Evolutionary conservation across 1,284 basidiomycete genomes (phyloP).

Genomic region (Malassezia nana): DNA sequence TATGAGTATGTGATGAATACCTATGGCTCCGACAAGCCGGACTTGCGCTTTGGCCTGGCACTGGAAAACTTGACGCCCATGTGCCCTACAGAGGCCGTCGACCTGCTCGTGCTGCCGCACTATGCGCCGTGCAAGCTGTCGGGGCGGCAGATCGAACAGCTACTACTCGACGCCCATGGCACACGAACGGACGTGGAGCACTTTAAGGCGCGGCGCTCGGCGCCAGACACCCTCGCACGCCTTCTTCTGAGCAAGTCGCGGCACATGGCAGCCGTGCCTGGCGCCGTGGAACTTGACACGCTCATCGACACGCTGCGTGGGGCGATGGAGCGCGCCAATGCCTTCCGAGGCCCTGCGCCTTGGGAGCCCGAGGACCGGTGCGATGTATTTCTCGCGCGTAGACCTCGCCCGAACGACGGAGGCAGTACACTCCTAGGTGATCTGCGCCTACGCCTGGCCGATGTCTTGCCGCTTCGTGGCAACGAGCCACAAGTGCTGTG

Average conservation of each 20-base stretch:
- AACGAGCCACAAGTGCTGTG: slow-evolving; percentile 71
- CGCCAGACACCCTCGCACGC: slow-evolving; percentile 23
- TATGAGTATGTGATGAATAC: slow-evolving; percentile 14
- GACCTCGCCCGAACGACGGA: slow-evolving; percentile 54
- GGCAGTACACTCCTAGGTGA: slow-evolving; percentile 73
- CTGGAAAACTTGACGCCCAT: slow-evolving; percentile 25
- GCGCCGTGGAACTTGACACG: slow-evolving; percentile 21
- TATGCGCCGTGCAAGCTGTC: slow-evolving; percentile 15
- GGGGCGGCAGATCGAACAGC: slow-evolving; percentile 24
- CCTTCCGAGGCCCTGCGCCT: slow-evolving; percentile 27
- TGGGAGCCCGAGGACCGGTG: slow-evolving; percentile 49
- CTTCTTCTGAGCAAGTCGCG: slow-evolving; percentile 32
- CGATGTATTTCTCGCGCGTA: slow-evolving; percentile 22
- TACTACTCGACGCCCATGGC: slow-evolving; percentile 21
- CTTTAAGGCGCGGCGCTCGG: slow-evolving; percentile 20
- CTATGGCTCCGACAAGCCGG: slow-evolving; percentile 91
- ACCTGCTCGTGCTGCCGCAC: slow-evolving; percentile 14
- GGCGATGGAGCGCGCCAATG: slow-evolving; percentile 50
- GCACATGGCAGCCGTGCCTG: slow-evolving; percentile 9
- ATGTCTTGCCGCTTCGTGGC: slow-evolving; percentile 51
- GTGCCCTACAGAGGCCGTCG: slow-evolving; percentile 10
- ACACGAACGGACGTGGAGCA: slow-evolving; percentile 21
- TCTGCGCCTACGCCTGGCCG: slow-evolving; percentile 59
- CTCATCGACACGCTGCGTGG: slow-evolving; percentile 5
- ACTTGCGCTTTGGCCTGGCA: slow-evolving; percentile 66